phyloP scores from a whole-genome alignment of 495 filamentous ascomycete species.

The Aspergillus steynii region DNA sequence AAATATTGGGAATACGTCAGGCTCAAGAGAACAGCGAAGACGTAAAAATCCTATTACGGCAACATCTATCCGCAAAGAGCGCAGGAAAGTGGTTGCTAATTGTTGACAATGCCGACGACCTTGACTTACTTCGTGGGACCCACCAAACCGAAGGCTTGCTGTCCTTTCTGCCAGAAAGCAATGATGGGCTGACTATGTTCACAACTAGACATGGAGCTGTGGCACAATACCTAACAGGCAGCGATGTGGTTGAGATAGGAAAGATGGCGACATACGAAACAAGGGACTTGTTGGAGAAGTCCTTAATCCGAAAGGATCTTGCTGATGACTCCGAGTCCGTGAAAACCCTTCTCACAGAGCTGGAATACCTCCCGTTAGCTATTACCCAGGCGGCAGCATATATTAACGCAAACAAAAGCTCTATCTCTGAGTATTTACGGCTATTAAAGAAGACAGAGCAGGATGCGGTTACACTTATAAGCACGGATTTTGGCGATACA shows the following conservation, averaged over 20 bases:
- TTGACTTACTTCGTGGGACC: conserved; percentile 16
- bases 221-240: conserved; percentile 20
- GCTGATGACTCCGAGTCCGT: conserved; percentile 7
- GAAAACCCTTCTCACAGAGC: conserved; percentile 24
- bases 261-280: conserved; percentile 3
- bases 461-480: conserved; percentile 35
- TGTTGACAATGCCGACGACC: conserved; percentile 32
- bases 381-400: conserved; percentile 36
- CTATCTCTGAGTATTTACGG: conserved; percentile 41
- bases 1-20: background rate
- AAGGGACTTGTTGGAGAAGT: background rate
- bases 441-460: conserved; percentile 36
- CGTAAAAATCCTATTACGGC: background rate
- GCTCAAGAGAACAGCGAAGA: background rate
- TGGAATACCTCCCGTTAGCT: conserved; percentile 33
- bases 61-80: conserved; percentile 1
- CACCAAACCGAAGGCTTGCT: conserved; percentile 14
- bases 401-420: conserved; percentile 34
- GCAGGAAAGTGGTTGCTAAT: conserved; percentile 32
- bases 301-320: conserved; percentile 3
- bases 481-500: conserved; percentile 45
- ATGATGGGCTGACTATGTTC: conserved; percentile 28
- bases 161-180: conserved; percentile 24
- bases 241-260: conserved; percentile 22
- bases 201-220: conserved; percentile 27